phyloP scores from a whole-genome alignment of 768 basidiomycete genomes.

The Trametes punicea region DNA sequence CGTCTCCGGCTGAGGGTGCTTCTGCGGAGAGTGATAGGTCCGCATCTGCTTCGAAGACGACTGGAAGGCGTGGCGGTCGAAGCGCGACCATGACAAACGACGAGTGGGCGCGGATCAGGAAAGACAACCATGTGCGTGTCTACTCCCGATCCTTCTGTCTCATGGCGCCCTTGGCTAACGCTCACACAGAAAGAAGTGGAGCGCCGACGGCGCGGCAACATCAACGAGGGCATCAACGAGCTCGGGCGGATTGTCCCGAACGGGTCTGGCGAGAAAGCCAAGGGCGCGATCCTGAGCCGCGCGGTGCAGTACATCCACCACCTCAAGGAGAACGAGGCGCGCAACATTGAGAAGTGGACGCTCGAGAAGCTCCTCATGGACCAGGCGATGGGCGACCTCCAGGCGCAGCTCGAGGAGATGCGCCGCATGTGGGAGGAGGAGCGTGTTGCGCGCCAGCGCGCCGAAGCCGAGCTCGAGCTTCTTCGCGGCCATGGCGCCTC shows the following conservation, averaged over 20 bases:
- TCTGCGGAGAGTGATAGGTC: conserved; percentile 16
- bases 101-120: conserved; percentile 40
- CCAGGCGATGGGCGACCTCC: conserved; percentile 85
- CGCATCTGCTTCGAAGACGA: conserved; percentile 5
- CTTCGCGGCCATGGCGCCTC: conserved; percentile 28
- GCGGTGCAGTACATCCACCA: conserved; percentile 92
- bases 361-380: conserved; percentile 90
- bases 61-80: conserved; percentile 25
- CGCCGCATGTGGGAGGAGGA: conserved; percentile 82
- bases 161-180: not conserved
- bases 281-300: conserved; percentile 83
- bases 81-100: conserved; percentile 33
- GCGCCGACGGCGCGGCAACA: conserved; percentile 88
- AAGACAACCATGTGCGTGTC: conserved; percentile 44
- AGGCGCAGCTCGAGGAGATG: conserved; percentile 79
- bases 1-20: conserved; percentile 6
- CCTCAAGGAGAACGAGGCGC: conserved; percentile 85
- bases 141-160: not conserved
- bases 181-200: conserved; percentile 91
- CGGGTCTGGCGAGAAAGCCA: conserved; percentile 82
- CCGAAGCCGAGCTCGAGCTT: conserved; percentile 62
- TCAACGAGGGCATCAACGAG: conserved; percentile 95
- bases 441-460: conserved; percentile 51
- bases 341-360: conserved; percentile 92
- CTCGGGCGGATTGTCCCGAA: conserved; percentile 87